Percentiles rank a stretch among this genome's conserved stretches.
Conservation (phyloP, 768 basidiomycete species). For the Russula abietina region DNA sequence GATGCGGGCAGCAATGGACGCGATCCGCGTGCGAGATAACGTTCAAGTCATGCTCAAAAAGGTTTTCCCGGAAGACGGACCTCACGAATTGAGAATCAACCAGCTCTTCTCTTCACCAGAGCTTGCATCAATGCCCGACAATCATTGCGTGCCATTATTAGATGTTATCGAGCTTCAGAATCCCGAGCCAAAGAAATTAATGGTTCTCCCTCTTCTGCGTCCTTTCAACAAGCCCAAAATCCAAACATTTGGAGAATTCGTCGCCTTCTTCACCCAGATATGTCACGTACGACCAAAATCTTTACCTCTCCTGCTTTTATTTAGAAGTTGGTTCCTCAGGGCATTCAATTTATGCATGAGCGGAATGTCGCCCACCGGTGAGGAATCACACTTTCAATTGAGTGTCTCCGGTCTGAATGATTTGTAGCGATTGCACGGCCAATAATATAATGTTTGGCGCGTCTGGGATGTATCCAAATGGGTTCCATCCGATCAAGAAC, state of each 20-base stretch:
- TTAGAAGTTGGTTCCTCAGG: slow-evolving; percentile 14
- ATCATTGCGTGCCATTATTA: slow-evolving; percentile 28
- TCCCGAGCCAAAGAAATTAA: slow-evolving; percentile 12
- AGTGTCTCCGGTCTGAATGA: neutral
- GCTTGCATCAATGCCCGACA: slow-evolving; percentile 26
- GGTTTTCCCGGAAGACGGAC: slow-evolving; percentile 2
- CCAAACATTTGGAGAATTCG: slow-evolving; percentile 34
- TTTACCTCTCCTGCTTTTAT: neutral
- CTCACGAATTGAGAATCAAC: slow-evolving; percentile 13
- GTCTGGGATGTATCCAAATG: slow-evolving; percentile 26
- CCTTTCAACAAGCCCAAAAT: slow-evolving; percentile 30
- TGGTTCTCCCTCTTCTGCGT: slow-evolving; percentile 35
- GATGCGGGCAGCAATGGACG: slow-evolving; percentile 20
- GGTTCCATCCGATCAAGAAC: slow-evolving; percentile 29
- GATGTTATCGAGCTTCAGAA: slow-evolving; percentile 25
- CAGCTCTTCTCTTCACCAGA: slow-evolving; percentile 19
- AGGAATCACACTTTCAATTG: slow-evolving; percentile 17
- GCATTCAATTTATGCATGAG: slow-evolving; percentile 28
- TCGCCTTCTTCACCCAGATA: slow-evolving; percentile 33
- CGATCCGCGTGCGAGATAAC: slow-evolving; percentile 4
- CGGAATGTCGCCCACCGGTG: slow-evolving; percentile 31
- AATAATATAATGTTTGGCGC: slow-evolving; percentile 31
- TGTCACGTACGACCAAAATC: slow-evolving; percentile 30
- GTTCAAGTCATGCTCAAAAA: slow-evolving; percentile 18
- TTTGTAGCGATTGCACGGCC: slow-evolving; percentile 18